These are phyloP conservation scores for Tetradesmus lagerheimii DNA, from an alignment of 139 green algal genomes.

Conservation along the genomic window DNA sequence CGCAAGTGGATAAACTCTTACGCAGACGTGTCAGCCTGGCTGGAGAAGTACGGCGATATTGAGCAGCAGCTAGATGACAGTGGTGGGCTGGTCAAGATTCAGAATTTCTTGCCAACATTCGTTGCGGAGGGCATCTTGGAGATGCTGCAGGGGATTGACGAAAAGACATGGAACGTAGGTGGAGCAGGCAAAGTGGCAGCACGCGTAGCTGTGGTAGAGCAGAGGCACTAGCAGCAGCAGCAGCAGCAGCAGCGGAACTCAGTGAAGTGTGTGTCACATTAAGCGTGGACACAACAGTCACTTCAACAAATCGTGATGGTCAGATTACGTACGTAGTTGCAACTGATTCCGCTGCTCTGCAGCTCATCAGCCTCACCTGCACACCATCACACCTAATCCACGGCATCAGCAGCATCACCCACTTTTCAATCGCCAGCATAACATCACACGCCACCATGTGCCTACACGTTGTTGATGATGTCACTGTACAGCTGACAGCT, in stretches of 20 bases:
- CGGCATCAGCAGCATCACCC: too few species aligned
- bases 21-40: constrained; percentile 29
- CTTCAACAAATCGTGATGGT: too few species aligned
- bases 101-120: constrained; percentile 56
- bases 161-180: constrained; percentile 52
- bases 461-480: background rate
- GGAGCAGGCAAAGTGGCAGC: background rate
- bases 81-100: constrained; percentile 49
- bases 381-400: too few species aligned
- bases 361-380: background rate
- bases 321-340: too few species aligned
- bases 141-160: constrained; percentile 38
- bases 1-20: constrained; percentile 58
- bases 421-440: background rate
- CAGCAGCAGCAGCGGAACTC: background rate
- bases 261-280: too few species aligned
- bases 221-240: background rate
- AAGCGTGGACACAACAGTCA: too few species aligned
- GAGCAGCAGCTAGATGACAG: constrained; percentile 40
- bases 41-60: constrained; percentile 50
- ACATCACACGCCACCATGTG: background rate
- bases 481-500: constrained; percentile 12
- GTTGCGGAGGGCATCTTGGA: constrained; percentile 58
- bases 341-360: too few species aligned
- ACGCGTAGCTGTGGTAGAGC: background rate